phyloP scores from a whole-genome alignment of 2,329 filamentous ascomycete species.

The Aspergillus fructus region DNA sequence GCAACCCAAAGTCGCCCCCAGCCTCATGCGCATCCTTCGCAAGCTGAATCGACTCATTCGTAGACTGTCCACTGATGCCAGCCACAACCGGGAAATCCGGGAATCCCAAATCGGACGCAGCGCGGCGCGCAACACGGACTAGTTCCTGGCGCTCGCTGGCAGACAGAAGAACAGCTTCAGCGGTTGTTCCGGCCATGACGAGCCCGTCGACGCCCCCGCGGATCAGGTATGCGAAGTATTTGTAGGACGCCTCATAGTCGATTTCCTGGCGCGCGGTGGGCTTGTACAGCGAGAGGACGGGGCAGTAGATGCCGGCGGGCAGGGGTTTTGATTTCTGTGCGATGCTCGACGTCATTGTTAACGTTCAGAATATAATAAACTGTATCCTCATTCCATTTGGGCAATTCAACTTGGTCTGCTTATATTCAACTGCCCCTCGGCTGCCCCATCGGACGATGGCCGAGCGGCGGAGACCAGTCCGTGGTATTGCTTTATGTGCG shows the following conservation, averaged over 20 bases:
- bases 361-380: no score
- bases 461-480: slow-evolving; percentile 7
- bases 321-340: slow-evolving; percentile 40
- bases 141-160: slow-evolving; percentile 43
- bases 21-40: slow-evolving; percentile 39
- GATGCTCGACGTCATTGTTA: slow-evolving; percentile 27
- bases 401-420: no score
- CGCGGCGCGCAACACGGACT: slow-evolving; percentile 39
- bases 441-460: background rate
- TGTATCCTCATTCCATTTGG: background rate
- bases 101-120: slow-evolving; percentile 35
- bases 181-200: slow-evolving; percentile 50
- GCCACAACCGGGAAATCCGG: slow-evolving; percentile 41
- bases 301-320: slow-evolving; percentile 48
- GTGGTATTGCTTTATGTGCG: background rate
- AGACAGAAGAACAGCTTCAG: slow-evolving; percentile 46
- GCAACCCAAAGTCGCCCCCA: slow-evolving; percentile 40
- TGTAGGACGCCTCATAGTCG: slow-evolving; percentile 48
- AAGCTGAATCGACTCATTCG: slow-evolving; percentile 42
- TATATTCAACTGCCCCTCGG: background rate
- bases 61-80: slow-evolving; percentile 42
- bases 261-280: slow-evolving; percentile 41
- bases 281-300: slow-evolving; percentile 50
- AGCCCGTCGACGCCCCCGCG: slow-evolving; percentile 46
- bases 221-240: slow-evolving; percentile 44